phyloP scores from a whole-genome alignment of 106 monocot genomes.

The Dendrobium nobile region DNA sequence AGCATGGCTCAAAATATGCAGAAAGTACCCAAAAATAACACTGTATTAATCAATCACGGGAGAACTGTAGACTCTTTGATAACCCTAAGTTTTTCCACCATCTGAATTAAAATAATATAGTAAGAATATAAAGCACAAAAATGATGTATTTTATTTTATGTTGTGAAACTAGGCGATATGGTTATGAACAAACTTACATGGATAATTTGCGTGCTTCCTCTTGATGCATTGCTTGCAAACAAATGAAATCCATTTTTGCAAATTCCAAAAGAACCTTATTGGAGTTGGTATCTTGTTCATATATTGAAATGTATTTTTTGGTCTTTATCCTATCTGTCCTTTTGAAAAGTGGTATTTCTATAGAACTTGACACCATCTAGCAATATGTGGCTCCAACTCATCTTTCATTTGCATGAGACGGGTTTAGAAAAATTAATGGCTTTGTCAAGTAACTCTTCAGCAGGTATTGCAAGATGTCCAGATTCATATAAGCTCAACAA shows the following conservation, averaged over 20 bases:
- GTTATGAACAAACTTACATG: neutral
- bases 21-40: slow-evolving; percentile 10
- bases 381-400: neutral
- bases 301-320: slow-evolving; percentile 5
- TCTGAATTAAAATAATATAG: neutral
- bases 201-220: slow-evolving; percentile 4
- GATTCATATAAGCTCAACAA: slow-evolving; percentile 16
- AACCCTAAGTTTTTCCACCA: slow-evolving; percentile 12
- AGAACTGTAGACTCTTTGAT: neutral
- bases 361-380: neutral
- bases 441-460: slow-evolving; percentile 5
- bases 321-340: slow-evolving; percentile 14
- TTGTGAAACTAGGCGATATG: neutral
- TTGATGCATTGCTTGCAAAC: slow-evolving; percentile 7
- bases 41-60: slow-evolving; percentile 8
- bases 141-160: neutral
- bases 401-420: neutral
- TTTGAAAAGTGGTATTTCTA: neutral
- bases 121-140: neutral
- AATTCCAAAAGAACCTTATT: slow-evolving; percentile 9
- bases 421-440: neutral
- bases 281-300: neutral
- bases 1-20: slow-evolving; percentile 13
- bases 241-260: slow-evolving; percentile 13
- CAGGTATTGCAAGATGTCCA: slow-evolving; percentile 2